Evolutionary conservation across 208 protist species (phyloP).

Genomic region (Tritrichomonas musculus): DNA sequence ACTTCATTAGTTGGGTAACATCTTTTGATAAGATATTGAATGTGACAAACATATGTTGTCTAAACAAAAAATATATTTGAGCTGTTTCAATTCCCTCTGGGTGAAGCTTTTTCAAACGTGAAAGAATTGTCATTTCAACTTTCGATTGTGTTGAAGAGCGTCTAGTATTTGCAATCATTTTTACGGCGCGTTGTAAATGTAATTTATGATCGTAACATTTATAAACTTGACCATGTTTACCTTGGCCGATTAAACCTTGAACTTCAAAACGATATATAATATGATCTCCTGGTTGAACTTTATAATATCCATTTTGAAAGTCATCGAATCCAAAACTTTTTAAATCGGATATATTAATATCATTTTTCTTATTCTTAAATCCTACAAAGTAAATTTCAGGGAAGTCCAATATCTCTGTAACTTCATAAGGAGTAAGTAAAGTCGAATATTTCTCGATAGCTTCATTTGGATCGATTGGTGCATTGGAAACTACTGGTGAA

Average conservation of each 20-base stretch:
- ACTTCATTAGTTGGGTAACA: neutral
- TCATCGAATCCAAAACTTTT: neutral
- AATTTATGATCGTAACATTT: conserved; percentile 67
- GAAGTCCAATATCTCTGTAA: neutral
- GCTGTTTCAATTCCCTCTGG: neutral
- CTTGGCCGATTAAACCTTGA: conserved; percentile 63
- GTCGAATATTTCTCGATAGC: neutral
- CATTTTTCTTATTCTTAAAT: neutral
- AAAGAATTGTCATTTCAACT: neutral
- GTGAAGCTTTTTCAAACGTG: neutral
- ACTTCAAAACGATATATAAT: conserved; percentile 73
- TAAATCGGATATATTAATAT: neutral
- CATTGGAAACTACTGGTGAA: neutral
- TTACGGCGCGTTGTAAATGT: conserved; percentile 60
- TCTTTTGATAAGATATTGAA: neutral
- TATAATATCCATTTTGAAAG: neutral
- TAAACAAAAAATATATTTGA: neutral
- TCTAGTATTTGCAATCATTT: conserved; percentile 55
- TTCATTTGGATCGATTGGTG: neutral
- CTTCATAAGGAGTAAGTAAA: neutral
- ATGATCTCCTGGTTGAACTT: neutral
- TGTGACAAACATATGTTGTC: neutral
- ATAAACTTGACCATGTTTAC: conserved; percentile 77
- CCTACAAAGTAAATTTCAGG: conserved; percentile 17
- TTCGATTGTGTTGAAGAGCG: conserved; percentile 18